Percentiles rank a stretch among this genome's conserved stretches.
Evolutionary conservation across 2,329 filamentous ascomycete species (phyloP).

Genomic region (Zasmidium angulare): DNA sequence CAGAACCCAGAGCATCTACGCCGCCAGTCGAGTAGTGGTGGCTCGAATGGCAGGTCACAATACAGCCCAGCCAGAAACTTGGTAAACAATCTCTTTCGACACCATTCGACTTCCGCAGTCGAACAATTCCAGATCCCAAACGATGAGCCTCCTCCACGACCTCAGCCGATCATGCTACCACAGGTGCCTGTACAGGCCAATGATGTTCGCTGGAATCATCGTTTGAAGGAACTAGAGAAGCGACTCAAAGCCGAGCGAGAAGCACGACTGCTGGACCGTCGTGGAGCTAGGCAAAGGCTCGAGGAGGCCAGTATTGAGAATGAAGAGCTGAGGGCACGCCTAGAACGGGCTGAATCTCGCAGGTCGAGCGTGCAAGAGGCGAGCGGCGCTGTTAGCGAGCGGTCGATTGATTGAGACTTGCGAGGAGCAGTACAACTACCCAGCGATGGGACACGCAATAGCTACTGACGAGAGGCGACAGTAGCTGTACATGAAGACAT

Average conservation of each 20-base stretch:
- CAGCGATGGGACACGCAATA: too few species aligned
- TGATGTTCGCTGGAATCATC: conserved; percentile 79
- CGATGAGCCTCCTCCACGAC: conserved; percentile 13
- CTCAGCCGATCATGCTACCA: conserved; percentile 49
- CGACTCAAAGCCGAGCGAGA: conserved; percentile 89
- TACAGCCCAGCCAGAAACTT: conserved; percentile 41
- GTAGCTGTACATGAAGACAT: neutral
- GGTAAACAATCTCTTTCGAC: conserved; percentile 54
- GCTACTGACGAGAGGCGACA: neutral
- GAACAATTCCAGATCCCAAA: conserved; percentile 38
- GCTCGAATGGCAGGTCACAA: conserved; percentile 9
- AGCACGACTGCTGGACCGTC: conserved; percentile 78
- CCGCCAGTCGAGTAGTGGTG: conserved; percentile 19
- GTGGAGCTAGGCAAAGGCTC: conserved; percentile 75
- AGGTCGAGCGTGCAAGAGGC: neutral
- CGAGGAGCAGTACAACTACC: neutral
- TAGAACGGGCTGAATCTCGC: conserved; percentile 55
- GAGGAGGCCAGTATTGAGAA: conserved; percentile 75
- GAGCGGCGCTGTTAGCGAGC: neutral
- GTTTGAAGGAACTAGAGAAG: conserved; percentile 82
- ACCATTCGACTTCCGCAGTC: conserved; percentile 54
- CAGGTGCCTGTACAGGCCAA: conserved; percentile 45
- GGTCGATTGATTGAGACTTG: neutral
- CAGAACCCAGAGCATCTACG: conserved; percentile 22
- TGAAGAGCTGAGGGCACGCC: conserved; percentile 64